phyloP scores from a whole-genome alignment of 306 rosid species.

The Pterocarpus santalinus region DNA sequence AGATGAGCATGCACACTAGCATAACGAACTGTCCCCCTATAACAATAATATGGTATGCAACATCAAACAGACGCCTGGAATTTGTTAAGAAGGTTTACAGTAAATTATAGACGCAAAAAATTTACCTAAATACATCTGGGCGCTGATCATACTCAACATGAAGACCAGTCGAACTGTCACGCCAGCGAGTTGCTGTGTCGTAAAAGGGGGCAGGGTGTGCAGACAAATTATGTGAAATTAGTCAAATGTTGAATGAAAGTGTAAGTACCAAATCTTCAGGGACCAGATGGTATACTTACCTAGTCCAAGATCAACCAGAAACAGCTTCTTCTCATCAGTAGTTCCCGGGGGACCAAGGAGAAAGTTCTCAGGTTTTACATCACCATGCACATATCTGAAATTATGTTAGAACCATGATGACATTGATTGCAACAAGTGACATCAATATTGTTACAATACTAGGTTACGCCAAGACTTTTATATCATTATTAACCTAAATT shows the following conservation, averaged over 20 bases:
- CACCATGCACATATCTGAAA: conserved; percentile 88
- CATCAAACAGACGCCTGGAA: conserved; percentile 32
- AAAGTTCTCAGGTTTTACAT: conserved; percentile 94
- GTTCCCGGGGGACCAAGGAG: conserved; percentile 86
- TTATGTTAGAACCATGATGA: background rate
- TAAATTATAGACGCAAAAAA: conserved; percentile 2
- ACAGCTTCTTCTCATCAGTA: conserved; percentile 81
- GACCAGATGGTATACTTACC: conserved; percentile 48
- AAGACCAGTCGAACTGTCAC: conserved; percentile 72
- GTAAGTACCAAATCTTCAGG: conserved; percentile 7
- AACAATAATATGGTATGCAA: conserved; percentile 24
- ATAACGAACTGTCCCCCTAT: conserved; percentile 92
- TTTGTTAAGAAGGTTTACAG: conserved; percentile 13
- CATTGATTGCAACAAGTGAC: conserved; percentile 20
- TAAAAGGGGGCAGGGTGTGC: conserved; percentile 18
- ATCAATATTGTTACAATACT: background rate
- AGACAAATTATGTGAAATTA: conserved; percentile 15
- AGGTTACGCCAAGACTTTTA: background rate
- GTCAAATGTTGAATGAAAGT: conserved; percentile 6
- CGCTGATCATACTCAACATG: conserved; percentile 97
- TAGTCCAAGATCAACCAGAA: conserved; percentile 92
- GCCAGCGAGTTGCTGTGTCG: conserved; percentile 84
- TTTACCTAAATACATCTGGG: conserved; percentile 83
- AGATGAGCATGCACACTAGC: conserved; percentile 97
- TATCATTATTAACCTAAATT: background rate